These are phyloP conservation scores for Neonectria ditissima DNA, from an alignment of 2,329 filamentous ascomycete species.

Conservation along the genomic window DNA sequence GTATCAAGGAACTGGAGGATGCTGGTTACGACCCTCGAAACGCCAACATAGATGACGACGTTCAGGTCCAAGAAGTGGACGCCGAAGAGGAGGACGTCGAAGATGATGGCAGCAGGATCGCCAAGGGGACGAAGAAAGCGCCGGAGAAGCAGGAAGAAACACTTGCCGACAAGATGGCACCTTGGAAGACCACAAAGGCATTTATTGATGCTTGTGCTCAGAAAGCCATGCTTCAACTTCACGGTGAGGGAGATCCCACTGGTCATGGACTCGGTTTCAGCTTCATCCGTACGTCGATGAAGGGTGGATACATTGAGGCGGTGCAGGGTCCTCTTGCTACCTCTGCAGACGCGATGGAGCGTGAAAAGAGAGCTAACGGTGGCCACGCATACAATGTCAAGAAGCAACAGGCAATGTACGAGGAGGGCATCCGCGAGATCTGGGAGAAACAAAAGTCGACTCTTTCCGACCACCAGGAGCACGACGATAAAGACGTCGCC, in stretches of 20 bases:
- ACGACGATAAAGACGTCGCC: slow-evolving; percentile 71
- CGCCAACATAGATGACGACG: slow-evolving; percentile 72
- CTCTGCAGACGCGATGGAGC: slow-evolving; percentile 85
- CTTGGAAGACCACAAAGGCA: slow-evolving; percentile 97
- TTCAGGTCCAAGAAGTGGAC: slow-evolving; percentile 71
- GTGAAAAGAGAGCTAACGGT: slow-evolving; percentile 88
- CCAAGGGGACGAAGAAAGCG: slow-evolving; percentile 57
- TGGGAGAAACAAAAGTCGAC: slow-evolving; percentile 90
- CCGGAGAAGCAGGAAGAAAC: slow-evolving; percentile 72
- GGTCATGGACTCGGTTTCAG: slow-evolving; percentile 94
- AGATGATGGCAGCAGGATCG: slow-evolving; percentile 55
- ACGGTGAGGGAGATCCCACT: slow-evolving; percentile 94
- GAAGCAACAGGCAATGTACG: slow-evolving; percentile 91
- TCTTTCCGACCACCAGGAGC: slow-evolving; percentile 78
- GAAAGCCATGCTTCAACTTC: slow-evolving; percentile 96
- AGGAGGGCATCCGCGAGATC: slow-evolving; percentile 89
- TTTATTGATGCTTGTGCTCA: slow-evolving; percentile 93
- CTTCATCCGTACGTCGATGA: slow-evolving; percentile 98
- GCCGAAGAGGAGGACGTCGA: slow-evolving; percentile 66
- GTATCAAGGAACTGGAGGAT: slow-evolving; percentile 89
- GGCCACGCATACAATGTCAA: slow-evolving; percentile 98
- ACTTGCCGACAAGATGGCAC: slow-evolving; percentile 88
- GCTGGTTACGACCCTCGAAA: slow-evolving; percentile 83
- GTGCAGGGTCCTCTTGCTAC: slow-evolving; percentile 75
- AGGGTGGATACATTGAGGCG: slow-evolving; percentile 91